Evolutionary conservation across 176 grass and related monocot species (phyloP).

Genomic region (Musa schizocarpa): DNA sequence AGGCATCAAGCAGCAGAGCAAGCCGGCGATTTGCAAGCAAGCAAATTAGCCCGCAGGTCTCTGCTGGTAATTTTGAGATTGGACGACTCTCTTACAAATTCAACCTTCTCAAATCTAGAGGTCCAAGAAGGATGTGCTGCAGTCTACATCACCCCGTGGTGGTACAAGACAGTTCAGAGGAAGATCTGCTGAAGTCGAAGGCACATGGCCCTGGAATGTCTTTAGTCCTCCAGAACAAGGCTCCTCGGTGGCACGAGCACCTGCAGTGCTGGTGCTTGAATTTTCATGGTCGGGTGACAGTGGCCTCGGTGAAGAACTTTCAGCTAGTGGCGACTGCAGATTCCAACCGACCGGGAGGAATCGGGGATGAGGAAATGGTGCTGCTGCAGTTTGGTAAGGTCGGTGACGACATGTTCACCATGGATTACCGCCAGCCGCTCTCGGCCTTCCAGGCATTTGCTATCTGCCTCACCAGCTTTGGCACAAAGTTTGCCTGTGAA

Average conservation of each 20-base stretch:
- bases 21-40: slow-evolving; percentile 65
- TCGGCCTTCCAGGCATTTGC: no score
- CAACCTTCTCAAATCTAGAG: slow-evolving; percentile 85
- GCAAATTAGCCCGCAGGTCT: slow-evolving; percentile 6
- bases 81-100: slow-evolving; percentile 71
- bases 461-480: no score
- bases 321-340: slow-evolving; percentile 1
- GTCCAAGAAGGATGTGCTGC: slow-evolving; percentile 85
- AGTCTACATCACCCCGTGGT: slow-evolving; percentile 40
- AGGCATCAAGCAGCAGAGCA: slow-evolving; percentile 49
- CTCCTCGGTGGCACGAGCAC: neutral
- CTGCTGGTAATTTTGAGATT: slow-evolving; percentile 46
- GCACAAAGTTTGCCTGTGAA: neutral
- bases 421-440: no score
- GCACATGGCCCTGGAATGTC: neutral
- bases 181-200: neutral
- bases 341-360: neutral
- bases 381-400: no score
- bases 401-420: no score
- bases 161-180: neutral
- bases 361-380: neutral
- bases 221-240: neutral
- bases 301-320: slow-evolving; percentile 6
- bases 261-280: no score
- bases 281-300: neutral